Conservation (phyloP, 2,329 filamentous ascomycete genomes). For the Kalmusia sp. region DNA sequence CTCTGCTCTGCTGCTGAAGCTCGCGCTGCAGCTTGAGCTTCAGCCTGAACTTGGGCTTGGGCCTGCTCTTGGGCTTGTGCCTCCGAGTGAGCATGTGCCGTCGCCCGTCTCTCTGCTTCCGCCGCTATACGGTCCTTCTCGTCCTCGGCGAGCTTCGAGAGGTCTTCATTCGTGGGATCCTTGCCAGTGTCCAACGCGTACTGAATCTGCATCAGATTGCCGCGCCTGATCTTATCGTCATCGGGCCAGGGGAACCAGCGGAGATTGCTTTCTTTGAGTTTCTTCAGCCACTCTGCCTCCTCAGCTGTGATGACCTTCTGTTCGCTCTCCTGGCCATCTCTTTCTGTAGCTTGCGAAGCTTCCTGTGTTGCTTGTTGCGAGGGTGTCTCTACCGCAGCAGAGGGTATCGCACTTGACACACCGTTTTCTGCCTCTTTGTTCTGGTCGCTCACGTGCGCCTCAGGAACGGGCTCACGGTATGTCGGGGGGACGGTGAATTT, state of each 20-base stretch:
- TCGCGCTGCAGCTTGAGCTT: conserved; percentile 2
- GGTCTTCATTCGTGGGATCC: conserved; percentile 54
- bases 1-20: background rate
- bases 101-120: background rate
- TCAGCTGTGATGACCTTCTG: conserved; percentile 34
- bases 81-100: background rate
- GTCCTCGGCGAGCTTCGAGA: conserved; percentile 11
- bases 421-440: conserved; percentile 28
- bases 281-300: conserved; percentile 43
- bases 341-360: conserved; percentile 27
- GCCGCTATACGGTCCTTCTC: conserved; percentile 15
- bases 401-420: conserved; percentile 29
- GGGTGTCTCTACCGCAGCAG: conserved; percentile 39
- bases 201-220: conserved; percentile 69
- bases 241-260: conserved; percentile 78
- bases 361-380: conserved; percentile 32
- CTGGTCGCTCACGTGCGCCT: conserved; percentile 19
- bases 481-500: conserved; percentile 78
- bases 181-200: conserved; percentile 67
- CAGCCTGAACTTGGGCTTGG: conserved; percentile 3
- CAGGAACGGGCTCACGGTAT: conserved; percentile 41
- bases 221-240: conserved; percentile 72
- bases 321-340: conserved; percentile 12
- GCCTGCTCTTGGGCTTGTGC: conserved; percentile 2
- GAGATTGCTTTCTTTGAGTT: conserved; percentile 35